Conservation (phyloP, 2,329 filamentous ascomycete species). For the Fusarium protoensiforme region DNA sequence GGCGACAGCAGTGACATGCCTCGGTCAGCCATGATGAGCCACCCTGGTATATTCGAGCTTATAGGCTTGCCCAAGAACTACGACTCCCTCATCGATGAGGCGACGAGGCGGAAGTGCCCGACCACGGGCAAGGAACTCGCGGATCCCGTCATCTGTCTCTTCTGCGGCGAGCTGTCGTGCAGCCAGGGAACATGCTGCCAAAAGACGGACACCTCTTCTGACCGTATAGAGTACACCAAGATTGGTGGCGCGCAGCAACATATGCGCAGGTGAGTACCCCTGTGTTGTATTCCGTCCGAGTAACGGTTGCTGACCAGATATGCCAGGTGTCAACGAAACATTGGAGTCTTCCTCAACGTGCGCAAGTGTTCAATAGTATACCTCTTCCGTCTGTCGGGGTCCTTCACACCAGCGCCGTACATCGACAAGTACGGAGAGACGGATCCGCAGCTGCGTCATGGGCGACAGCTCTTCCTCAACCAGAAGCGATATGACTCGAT, state of each 20-base stretch:
- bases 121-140: conserved; percentile 91
- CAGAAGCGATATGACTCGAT: conserved; percentile 93
- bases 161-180: conserved; percentile 97
- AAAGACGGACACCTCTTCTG: conserved; percentile 64
- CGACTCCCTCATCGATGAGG: conserved; percentile 91
- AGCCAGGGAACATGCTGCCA: conserved; percentile 93
- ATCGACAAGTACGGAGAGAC: conserved; percentile 96
- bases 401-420: conserved; percentile 89
- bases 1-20: conserved; percentile 45
- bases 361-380: conserved; percentile 95
- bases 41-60: conserved; percentile 94
- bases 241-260: conserved; percentile 93
- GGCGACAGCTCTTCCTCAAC: conserved; percentile 90
- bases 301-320: background rate
- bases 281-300: too few relatives aligned
- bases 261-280: conserved; percentile 76
- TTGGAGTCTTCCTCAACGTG: conserved; percentile 96
- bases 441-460: conserved; percentile 88
- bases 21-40: conserved; percentile 67
- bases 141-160: conserved; percentile 91
- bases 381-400: conserved; percentile 83
- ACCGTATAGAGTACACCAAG: conserved; percentile 55
- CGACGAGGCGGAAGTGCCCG: conserved; percentile 84
- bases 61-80: conserved; percentile 93
- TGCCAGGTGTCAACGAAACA: conserved; percentile 82